phyloP scores from a whole-genome alignment of 1,139 yeast genomes.

The Nadsonia commutata region DNA sequence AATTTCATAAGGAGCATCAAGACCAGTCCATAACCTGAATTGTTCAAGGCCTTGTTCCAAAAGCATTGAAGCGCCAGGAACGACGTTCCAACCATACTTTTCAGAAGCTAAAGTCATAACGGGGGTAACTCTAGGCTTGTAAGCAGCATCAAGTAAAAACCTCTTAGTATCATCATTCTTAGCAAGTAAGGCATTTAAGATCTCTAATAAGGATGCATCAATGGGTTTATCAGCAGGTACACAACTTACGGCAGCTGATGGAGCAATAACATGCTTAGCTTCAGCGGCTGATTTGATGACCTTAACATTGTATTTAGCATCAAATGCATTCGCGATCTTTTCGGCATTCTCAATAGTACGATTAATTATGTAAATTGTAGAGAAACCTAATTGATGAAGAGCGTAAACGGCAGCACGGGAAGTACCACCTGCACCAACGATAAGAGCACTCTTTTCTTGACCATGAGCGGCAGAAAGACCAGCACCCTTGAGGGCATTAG shows the following conservation, averaged over 20 bases:
- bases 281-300: slow-evolving; percentile 33
- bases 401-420: slow-evolving; percentile 92
- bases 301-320: slow-evolving; percentile 42
- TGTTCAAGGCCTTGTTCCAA: slow-evolving; percentile 87
- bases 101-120: slow-evolving; percentile 61
- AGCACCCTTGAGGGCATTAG: slow-evolving; percentile 43
- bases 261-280: slow-evolving; percentile 18
- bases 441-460: slow-evolving; percentile 27
- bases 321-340: slow-evolving; percentile 47
- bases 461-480: slow-evolving; percentile 37
- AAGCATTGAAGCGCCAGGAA: slow-evolving; percentile 84
- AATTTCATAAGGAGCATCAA: slow-evolving; percentile 23
- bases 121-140: slow-evolving; percentile 76
- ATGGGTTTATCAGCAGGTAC: slow-evolving; percentile 78
- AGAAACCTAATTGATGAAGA: slow-evolving; percentile 62
- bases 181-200: slow-evolving; percentile 29
- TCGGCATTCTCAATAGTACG: slow-evolving; percentile 57
- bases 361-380: slow-evolving; percentile 62
- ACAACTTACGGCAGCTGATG: slow-evolving; percentile 64
- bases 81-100: slow-evolving; percentile 49
- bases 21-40: slow-evolving; percentile 65
- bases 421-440: slow-evolving; percentile 96
- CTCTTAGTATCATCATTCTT: slow-evolving; percentile 25
- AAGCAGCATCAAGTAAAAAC: slow-evolving; percentile 76
- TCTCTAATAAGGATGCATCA: slow-evolving; percentile 35